phyloP scores from a whole-genome alignment of 2,329 filamentous ascomycete genomes.

The Paramyrothecium sp. region DNA sequence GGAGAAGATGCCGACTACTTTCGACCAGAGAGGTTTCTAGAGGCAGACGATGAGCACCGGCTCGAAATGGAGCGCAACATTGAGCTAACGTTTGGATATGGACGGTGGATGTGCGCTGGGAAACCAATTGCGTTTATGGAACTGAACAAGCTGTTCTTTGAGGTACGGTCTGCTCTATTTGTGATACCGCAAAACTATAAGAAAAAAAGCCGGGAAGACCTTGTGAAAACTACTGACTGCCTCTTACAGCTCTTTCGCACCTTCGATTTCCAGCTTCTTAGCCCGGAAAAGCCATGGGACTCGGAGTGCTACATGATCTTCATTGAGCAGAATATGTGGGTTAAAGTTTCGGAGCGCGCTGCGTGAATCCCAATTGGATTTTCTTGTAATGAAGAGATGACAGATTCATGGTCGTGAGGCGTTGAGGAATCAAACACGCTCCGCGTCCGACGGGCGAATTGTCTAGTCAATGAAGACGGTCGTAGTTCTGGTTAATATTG shows the following conservation, averaged over 20 bases:
- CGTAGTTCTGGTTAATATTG: too few relatives aligned
- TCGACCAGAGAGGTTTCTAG: conserved; percentile 1
- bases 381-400: too few relatives aligned
- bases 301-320: not conserved
- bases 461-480: too few relatives aligned
- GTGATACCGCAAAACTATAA: not conserved
- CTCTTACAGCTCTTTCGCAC: not conserved
- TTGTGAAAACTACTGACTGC: not conserved
- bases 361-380: too few relatives aligned
- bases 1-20: conserved; percentile 1
- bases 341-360: not conserved
- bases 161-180: not conserved
- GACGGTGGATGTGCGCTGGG: conserved; percentile 2
- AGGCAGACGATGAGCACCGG: not conserved
- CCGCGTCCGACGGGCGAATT: too few relatives aligned
- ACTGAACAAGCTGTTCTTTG: not conserved
- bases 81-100: not conserved
- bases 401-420: too few relatives aligned
- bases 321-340: not conserved
- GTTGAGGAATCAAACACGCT: too few relatives aligned
- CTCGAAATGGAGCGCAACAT: not conserved
- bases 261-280: conserved; percentile 1
- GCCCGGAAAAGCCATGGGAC: not conserved
- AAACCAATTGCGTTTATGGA: not conserved
- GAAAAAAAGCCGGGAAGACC: too few relatives aligned